Evolutionary conservation across 441 rosid genomes (phyloP).

Genomic region (Aleurites moluccanus): DNA sequence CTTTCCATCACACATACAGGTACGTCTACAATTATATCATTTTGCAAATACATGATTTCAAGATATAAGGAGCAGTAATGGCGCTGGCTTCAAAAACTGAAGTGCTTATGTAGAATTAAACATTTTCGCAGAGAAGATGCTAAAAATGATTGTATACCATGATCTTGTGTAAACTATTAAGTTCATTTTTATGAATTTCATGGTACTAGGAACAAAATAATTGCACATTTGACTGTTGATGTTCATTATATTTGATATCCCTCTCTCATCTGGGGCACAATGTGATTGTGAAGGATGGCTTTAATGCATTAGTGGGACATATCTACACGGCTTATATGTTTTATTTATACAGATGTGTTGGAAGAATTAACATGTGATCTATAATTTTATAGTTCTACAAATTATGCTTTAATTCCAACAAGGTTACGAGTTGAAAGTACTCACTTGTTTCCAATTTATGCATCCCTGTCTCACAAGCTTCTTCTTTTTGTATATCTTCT

Average conservation of each 20-base stretch:
- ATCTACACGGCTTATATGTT: background rate
- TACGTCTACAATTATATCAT: background rate
- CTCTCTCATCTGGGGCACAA: conserved; percentile 2
- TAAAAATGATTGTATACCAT: conserved; percentile 1
- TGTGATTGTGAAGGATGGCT: background rate
- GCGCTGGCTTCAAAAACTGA: background rate
- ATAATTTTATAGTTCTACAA: background rate
- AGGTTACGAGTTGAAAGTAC: conserved; percentile 12
- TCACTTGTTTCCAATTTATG: conserved; percentile 27
- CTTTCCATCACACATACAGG: background rate
- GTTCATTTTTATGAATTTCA: background rate
- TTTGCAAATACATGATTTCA: background rate
- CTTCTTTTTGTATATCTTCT: conserved; percentile 28
- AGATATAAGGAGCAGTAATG: background rate
- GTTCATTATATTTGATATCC: background rate
- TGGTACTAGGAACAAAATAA: background rate
- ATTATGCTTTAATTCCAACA: background rate
- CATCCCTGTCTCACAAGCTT: conserved; percentile 18
- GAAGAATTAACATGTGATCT: background rate
- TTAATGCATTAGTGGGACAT: background rate
- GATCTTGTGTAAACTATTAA: background rate
- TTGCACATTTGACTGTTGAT: background rate
- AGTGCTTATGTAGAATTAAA: background rate
- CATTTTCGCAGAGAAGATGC: background rate
- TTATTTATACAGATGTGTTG: background rate